Evolutionary conservation across 371 early-diverging fungal genomes (phyloP).

Genomic region (Saksenaea oblongispora): DNA sequence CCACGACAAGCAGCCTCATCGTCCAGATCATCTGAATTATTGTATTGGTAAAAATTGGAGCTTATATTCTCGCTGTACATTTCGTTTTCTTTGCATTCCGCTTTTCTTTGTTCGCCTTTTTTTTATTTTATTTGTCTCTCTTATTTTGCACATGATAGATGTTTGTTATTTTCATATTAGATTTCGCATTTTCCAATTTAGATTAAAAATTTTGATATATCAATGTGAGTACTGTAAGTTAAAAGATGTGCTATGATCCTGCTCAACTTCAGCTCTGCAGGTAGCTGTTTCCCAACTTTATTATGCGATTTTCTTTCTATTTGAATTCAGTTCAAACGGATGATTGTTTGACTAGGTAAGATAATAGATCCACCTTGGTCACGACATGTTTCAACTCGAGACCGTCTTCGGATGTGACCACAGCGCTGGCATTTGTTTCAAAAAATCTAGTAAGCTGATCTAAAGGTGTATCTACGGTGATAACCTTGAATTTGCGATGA

Average conservation of each 20-base stretch:
- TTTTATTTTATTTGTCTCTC: not conserved
- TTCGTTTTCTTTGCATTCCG: not conserved
- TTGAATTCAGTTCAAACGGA: too few species aligned
- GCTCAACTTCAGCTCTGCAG: too few species aligned
- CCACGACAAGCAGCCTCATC: not conserved
- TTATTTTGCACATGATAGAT: not conserved
- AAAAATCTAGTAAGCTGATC: conserved; percentile 87
- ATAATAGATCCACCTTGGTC: conserved; percentile 90
- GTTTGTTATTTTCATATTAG: not conserved
- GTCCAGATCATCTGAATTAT: conserved; percentile 2
- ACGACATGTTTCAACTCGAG: conserved; percentile 80
- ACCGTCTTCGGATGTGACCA: conserved; percentile 70
- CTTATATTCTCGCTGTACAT: not conserved
- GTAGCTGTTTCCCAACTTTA: too few species aligned
- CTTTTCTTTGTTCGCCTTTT: not conserved
- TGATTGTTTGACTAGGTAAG: too few species aligned
- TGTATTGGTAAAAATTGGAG: not conserved
- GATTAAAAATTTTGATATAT: not conserved
- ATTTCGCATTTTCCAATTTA: not conserved
- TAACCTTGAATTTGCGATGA: conserved; percentile 80
- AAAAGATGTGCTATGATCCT: too few species aligned
- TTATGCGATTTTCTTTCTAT: too few species aligned
- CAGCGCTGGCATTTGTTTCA: conserved; percentile 85
- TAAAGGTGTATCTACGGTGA: conserved; percentile 82
- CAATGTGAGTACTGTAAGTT: too few species aligned